phyloP scores from a whole-genome alignment of 2,329 filamentous ascomycete species.

The Trichoderma afroharzianum region DNA sequence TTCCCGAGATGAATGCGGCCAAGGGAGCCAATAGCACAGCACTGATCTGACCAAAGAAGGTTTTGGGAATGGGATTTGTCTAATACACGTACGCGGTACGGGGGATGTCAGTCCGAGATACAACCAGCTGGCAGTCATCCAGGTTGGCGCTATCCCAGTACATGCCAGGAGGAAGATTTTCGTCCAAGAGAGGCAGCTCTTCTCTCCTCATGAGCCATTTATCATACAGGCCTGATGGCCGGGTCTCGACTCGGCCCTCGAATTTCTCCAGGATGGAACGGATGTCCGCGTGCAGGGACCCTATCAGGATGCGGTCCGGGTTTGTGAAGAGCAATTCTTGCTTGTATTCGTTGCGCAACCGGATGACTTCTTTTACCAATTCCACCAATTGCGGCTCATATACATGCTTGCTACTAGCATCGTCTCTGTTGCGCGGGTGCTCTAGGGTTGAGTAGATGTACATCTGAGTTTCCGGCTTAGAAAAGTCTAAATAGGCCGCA shows the following conservation, averaged over 20 bases:
- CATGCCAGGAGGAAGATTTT: slow-evolving; percentile 44
- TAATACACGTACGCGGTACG: slow-evolving; percentile 44
- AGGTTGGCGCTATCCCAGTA: slow-evolving; percentile 50
- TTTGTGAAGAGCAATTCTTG: slow-evolving; percentile 18
- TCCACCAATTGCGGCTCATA: slow-evolving; percentile 34
- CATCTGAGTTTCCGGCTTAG: slow-evolving; percentile 60
- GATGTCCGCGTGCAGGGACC: slow-evolving; percentile 32
- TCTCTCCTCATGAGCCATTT: slow-evolving; percentile 57
- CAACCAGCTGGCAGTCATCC: slow-evolving; percentile 55
- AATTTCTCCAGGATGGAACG: slow-evolving; percentile 24
- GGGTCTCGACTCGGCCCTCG: slow-evolving; percentile 25
- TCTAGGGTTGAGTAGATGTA: slow-evolving; percentile 59
- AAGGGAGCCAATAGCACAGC: background rate
- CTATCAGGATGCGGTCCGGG: slow-evolving; percentile 34
- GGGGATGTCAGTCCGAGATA: slow-evolving; percentile 53
- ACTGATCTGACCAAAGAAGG: background rate
- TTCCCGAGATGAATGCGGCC: background rate
- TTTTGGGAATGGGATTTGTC: too few relatives aligned
- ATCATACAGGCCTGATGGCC: slow-evolving; percentile 37
- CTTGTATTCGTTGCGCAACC: slow-evolving; percentile 26
- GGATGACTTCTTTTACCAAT: slow-evolving; percentile 30
- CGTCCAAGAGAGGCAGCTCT: slow-evolving; percentile 37
- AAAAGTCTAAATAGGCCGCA: slow-evolving; percentile 59
- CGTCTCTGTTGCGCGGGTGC: background rate
- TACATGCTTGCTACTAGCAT: slow-evolving; percentile 10